Base-by-base conservation (phyloP, 768 basidiomycete species). In the Mycena latifolia region DNA sequence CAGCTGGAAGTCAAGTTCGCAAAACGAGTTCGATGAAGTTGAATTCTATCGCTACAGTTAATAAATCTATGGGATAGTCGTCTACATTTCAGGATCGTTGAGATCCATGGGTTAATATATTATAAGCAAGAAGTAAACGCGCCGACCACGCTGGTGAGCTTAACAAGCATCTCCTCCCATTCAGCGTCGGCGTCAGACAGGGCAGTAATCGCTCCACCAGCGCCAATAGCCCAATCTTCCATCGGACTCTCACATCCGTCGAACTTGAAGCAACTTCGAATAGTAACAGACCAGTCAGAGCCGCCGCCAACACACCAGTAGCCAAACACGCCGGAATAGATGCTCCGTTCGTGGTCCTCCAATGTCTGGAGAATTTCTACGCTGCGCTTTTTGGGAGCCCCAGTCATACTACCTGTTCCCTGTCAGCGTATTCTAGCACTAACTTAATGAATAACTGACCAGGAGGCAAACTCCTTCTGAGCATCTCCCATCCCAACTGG, bases 171-270 rank as follows among this genome's bases (percentile, higher is more conserved):
- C 76, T 98, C 96, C 9, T 97, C 95, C 96, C 96, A 98, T 76
- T 98, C 96, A 8, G 84, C 89, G 48, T 89, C 86, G 6, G 91
- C 84, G 65, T 96, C 88, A 7, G 95, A 96, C 41, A 98, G 83
- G 17, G 95, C 95, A 24, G 96, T 98, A 70, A 99, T 98, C 12
- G 96, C 96, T 37, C 96, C 96, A n/a, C 96, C 96, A 22, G 96
- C 95, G 22, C 96, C 96, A 33, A 97, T 82, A 2, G 82, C 79
- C 93, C 93, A 94, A 43, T 88, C 82, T 72, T 93, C 89, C 29
- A n/a, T 51, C 12, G 65, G 29, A 69, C 64, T 24, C 14, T 55
- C 67, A 41, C 50, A 71, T 61, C 82, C 81, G 39, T 89, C 87
- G 69, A 88, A 84, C 73, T 91, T 93, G 85, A 94, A 92, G 76